phyloP scores from a whole-genome alignment of 148 eudicot genomes.

The Heliosperma pusillum region DNA sequence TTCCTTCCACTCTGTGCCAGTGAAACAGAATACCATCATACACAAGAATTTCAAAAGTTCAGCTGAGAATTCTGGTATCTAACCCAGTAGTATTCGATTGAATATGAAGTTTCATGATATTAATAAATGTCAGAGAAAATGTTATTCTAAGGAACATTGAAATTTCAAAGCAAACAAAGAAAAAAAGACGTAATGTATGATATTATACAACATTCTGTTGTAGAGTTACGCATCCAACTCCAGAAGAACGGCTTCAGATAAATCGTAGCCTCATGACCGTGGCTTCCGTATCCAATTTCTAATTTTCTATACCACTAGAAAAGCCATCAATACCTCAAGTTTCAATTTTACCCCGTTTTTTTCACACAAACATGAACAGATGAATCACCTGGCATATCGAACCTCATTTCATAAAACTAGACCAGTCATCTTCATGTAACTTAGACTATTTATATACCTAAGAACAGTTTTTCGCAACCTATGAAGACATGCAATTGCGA shows the following conservation, averaged over 20 bases:
- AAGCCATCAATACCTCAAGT: background rate
- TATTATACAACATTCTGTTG: background rate
- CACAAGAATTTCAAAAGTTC: background rate
- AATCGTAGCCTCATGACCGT: background rate
- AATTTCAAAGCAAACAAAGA: background rate
- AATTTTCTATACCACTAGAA: background rate
- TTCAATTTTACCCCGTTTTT: background rate
- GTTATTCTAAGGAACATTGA: background rate
- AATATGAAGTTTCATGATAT: background rate
- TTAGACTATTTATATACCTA: too few relatives aligned
- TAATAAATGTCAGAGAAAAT: background rate
- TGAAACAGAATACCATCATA: background rate
- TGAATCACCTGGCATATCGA: too few relatives aligned
- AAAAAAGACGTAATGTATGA: background rate
- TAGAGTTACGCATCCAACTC: background rate
- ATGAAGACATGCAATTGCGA: too few relatives aligned
- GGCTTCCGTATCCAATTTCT: background rate
- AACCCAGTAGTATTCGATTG: background rate
- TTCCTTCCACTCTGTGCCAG: conserved; percentile 43
- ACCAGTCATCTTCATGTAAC: too few relatives aligned
- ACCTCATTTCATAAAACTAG: too few relatives aligned
- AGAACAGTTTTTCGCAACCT: too few relatives aligned
- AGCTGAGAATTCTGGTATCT: background rate
- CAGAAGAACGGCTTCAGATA: background rate
- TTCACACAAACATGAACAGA: background rate